A percentile compares a stretch with the other conserved stretches of the same genome.
Conservation (phyloP, 352 stramenopile genomes). For the Phytophthora cryptogea region DNA sequence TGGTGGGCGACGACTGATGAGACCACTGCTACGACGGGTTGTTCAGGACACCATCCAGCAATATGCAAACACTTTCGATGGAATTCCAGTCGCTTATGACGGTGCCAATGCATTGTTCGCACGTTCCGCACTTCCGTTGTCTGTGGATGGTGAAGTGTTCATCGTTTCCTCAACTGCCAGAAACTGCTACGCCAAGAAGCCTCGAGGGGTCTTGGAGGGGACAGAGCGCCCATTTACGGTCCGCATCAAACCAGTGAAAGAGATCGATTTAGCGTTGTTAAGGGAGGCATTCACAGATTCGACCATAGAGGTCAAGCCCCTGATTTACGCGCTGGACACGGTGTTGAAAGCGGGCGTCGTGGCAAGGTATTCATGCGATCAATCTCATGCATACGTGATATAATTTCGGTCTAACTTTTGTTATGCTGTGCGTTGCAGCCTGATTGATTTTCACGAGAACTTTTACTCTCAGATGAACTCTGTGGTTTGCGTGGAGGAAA, state of each 20-base stretch:
- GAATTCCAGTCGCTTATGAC: not conserved
- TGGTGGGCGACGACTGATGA: not conserved
- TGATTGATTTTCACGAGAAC: not conserved
- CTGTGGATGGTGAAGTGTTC: not conserved
- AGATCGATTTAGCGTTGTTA: not conserved
- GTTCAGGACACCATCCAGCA: constrained; percentile 7
- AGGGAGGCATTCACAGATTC: not conserved
- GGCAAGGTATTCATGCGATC: not conserved
- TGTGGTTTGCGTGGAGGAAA: not conserved
- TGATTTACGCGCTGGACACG: not conserved
- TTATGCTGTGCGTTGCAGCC: not conserved
- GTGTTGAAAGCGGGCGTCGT: not conserved
- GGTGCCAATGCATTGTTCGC: constrained; percentile 5
- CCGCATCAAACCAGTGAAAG: not conserved
- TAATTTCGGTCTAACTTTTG: not conserved
- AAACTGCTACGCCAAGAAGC: not conserved
- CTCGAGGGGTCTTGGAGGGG: not conserved
- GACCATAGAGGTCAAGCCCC: not conserved
- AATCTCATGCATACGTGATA: not conserved
- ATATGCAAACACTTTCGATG: constrained; percentile 3
- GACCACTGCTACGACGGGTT: not conserved
- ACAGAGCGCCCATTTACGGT: not conserved
- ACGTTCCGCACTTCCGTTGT: not conserved
- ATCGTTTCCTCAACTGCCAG: constrained; percentile 2
- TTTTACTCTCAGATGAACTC: not conserved